Conservation (phyloP, 768 basidiomycete species). For the Dendrothele bispora region DNA sequence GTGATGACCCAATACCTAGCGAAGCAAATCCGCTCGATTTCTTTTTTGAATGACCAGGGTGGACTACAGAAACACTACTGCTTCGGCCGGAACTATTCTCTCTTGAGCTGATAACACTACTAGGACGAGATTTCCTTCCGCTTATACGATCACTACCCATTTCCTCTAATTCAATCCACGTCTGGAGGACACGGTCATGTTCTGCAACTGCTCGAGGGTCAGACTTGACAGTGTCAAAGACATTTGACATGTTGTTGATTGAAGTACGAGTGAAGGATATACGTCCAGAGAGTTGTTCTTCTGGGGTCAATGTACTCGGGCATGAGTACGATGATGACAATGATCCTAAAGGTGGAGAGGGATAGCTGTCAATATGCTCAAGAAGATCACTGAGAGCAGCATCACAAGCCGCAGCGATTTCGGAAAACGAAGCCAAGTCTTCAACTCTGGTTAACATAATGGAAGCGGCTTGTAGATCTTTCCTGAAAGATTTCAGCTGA, state of each 20-base stretch:
- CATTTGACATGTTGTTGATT: slow-evolving; percentile 46
- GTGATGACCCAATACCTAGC: slow-evolving; percentile 24
- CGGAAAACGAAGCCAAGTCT: slow-evolving; percentile 53
- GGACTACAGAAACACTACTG: slow-evolving; percentile 47
- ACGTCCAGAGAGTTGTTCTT: slow-evolving; percentile 66
- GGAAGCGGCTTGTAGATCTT: slow-evolving; percentile 53
- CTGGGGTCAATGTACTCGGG: slow-evolving; percentile 45
- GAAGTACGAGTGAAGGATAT: slow-evolving; percentile 59
- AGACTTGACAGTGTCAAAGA: slow-evolving; percentile 42
- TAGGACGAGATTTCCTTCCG: slow-evolving; percentile 63
- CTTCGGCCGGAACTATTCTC: slow-evolving; percentile 57
- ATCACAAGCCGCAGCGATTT: slow-evolving; percentile 59
- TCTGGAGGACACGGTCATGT: slow-evolving; percentile 67
- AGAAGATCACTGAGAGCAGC: slow-evolving; percentile 79
- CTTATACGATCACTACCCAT: slow-evolving; percentile 72
- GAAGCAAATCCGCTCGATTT: slow-evolving; percentile 28
- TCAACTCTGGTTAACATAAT: slow-evolving; percentile 52
- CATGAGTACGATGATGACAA: slow-evolving; percentile 51
- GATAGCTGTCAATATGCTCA: slow-evolving; percentile 85
- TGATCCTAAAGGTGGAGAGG: slow-evolving; percentile 52
- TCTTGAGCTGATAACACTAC: slow-evolving; percentile 64
- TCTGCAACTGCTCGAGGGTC: slow-evolving; percentile 66
- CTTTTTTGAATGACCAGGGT: slow-evolving; percentile 12
- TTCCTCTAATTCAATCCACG: slow-evolving; percentile 78
- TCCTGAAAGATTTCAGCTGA: slow-evolving; percentile 62